These are phyloP conservation scores for Venturia aucupariae DNA, from an alignment of 2,329 filamentous ascomycete genomes.

Conservation along the genomic window DNA sequence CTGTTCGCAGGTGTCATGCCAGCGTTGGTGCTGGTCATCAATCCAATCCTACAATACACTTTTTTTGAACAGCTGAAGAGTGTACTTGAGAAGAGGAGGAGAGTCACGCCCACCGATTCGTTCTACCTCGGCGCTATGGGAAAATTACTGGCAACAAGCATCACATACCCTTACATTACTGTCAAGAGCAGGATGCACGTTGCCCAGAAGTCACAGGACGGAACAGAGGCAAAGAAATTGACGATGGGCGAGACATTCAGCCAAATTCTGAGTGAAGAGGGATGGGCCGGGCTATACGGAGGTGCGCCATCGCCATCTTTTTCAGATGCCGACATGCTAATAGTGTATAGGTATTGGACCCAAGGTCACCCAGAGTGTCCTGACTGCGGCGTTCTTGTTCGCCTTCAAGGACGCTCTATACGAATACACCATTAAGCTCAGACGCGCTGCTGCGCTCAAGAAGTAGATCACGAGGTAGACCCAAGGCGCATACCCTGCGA, in stretches of 20 bases:
- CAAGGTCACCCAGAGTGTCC: conserved; percentile 93
- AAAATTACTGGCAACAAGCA: conserved; percentile 85
- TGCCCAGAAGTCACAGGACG: conserved; percentile 52
- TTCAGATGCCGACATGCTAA: background rate
- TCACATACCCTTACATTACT: conserved; percentile 98
- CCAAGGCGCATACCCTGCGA: background rate
- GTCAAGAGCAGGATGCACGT: conserved; percentile 98
- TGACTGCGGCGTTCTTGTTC: conserved; percentile 93
- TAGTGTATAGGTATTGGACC: conserved; percentile 67
- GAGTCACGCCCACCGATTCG: conserved; percentile 74
- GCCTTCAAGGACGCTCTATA: conserved; percentile 97
- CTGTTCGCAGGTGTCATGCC: conserved; percentile 90
- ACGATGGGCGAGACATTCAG: conserved; percentile 63
- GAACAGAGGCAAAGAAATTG: conserved; percentile 54
- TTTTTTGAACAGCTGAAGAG: conserved; percentile 99
- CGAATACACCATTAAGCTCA: conserved; percentile 63
- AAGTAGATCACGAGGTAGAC: background rate
- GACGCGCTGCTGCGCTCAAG: conserved; percentile 24
- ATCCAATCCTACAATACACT: conserved; percentile 97
- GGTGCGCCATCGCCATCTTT: conserved; percentile 44
- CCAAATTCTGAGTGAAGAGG: conserved; percentile 77
- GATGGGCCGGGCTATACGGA: conserved; percentile 87
- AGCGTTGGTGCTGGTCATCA: conserved; percentile 88
- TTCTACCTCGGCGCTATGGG: conserved; percentile 88
- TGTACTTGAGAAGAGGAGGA: conserved; percentile 62